A percentile compares a stretch with the other conserved stretches of the same genome.
Evolutionary conservation across 2,329 filamentous ascomycete genomes (phyloP).

Genomic region (Fusarium nodosum): DNA sequence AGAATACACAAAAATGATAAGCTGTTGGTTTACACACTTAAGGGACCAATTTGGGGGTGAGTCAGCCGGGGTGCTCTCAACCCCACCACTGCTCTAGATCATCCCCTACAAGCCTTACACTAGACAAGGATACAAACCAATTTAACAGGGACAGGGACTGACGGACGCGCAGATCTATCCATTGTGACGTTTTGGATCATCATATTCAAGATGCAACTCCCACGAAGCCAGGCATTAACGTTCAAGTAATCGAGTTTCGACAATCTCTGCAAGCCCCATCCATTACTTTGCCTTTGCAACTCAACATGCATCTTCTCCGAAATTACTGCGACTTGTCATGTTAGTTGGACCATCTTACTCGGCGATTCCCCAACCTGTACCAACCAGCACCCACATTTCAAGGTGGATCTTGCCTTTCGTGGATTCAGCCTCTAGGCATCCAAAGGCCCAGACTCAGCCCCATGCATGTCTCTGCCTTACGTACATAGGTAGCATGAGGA

Average conservation of each 20-base stretch:
- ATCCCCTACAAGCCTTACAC: not conserved
- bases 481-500: too few species aligned
- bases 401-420: slow-evolving; percentile 16
- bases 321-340: not conserved
- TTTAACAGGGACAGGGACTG: not conserved
- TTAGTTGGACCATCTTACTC: not conserved
- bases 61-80: slow-evolving; percentile 38
- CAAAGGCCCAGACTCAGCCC: slow-evolving; percentile 35
- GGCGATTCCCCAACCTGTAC: slow-evolving; percentile 10
- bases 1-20: not conserved
- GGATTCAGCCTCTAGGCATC: slow-evolving; percentile 36
- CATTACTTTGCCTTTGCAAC: not conserved
- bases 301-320: not conserved
- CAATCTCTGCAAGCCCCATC: not conserved
- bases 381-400: not conserved
- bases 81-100: not conserved
- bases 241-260: not conserved
- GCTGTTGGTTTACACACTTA: not conserved
- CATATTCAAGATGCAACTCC: not conserved
- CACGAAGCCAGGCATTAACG: not conserved
- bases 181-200: not conserved
- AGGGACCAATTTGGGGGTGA: slow-evolving; percentile 32
- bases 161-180: not conserved
- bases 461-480: too few species aligned
- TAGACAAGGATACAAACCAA: not conserved